A percentile compares a stretch with the other conserved stretches of the same genome.
Evolutionary conservation across 495 filamentous ascomycete genomes (phyloP).

Genomic region (Penicillium egyptiacum): DNA sequence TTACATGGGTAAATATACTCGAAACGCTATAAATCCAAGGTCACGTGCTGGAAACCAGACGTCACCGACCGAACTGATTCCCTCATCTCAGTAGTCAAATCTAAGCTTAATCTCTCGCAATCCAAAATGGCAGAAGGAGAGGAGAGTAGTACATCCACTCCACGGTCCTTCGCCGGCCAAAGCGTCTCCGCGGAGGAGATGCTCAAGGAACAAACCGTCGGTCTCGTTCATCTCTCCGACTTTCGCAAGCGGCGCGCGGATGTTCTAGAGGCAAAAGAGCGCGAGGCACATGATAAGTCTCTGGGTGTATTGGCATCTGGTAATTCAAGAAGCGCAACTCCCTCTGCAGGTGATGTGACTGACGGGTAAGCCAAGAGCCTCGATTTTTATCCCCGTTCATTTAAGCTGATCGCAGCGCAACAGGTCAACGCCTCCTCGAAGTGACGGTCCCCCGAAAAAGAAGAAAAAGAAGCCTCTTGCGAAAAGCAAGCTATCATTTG

Average conservation of each 20-base stretch:
- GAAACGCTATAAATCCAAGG: not conserved
- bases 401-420: slow-evolving; percentile 41
- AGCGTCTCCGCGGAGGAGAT: slow-evolving; percentile 81
- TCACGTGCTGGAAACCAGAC: slow-evolving; percentile 27
- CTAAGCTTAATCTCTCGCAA: not conserved
- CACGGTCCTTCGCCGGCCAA: slow-evolving; percentile 69
- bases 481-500: slow-evolving; percentile 72
- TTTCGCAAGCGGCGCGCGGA: slow-evolving; percentile 97
- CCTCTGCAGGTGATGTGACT: slow-evolving; percentile 51
- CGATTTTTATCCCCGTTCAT: slow-evolving; percentile 5
- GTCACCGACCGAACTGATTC: slow-evolving; percentile 13
- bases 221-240: slow-evolving; percentile 86
- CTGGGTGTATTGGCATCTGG: slow-evolving; percentile 50
- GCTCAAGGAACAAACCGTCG: slow-evolving; percentile 90
- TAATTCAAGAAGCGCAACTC: slow-evolving; percentile 53
- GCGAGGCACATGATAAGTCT: slow-evolving; percentile 69
- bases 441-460: slow-evolving; percentile 53
- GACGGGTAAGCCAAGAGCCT: slow-evolving; percentile 49
- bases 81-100: not conserved
- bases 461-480: slow-evolving; percentile 66
- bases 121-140: slow-evolving; percentile 39
- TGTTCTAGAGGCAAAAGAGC: slow-evolving; percentile 85
- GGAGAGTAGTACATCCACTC: slow-evolving; percentile 40
- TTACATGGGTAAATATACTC: not conserved
- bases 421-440: slow-evolving; percentile 43